Conservation (phyloP, 148 eudicot genomes). For the Silene latifolia region DNA sequence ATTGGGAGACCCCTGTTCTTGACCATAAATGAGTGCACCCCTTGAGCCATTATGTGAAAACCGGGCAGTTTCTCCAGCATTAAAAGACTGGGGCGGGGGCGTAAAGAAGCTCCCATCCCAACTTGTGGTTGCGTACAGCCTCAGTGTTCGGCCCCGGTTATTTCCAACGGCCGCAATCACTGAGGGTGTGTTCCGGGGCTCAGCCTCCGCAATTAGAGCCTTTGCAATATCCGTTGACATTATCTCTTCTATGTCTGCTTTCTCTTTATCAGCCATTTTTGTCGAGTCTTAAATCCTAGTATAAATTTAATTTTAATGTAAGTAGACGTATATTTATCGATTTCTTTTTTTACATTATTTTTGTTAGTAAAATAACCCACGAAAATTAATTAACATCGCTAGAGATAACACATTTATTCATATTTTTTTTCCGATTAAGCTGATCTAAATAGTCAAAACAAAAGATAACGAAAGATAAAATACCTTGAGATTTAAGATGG, state of each 20-base stretch:
- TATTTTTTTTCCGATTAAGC: too few relatives aligned
- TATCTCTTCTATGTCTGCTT: neutral
- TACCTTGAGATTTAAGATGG: too few relatives aligned
- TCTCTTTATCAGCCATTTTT: neutral
- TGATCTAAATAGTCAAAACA: too few relatives aligned
- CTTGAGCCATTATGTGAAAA: neutral
- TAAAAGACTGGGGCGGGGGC: neutral
- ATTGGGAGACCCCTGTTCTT: neutral
- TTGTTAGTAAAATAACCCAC: too few relatives aligned
- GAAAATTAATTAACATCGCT: too few relatives aligned
- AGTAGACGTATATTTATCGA: too few relatives aligned
- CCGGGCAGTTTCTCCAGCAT: neutral
- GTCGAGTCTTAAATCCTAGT: neutral
- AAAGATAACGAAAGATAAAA: too few relatives aligned
- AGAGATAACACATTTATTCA: too few relatives aligned
- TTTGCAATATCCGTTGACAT: neutral
- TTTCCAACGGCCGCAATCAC: neutral
- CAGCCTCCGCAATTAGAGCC: neutral
- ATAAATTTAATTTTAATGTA: too few relatives aligned
- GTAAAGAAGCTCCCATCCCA: neutral
- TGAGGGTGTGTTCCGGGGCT: neutral
- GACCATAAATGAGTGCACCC: constrained; percentile 7
- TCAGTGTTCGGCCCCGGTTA: neutral
- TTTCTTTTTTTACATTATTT: too few relatives aligned
- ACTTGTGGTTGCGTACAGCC: neutral